Conservation (phyloP, 805 yeast genomes). For the Danielozyma ontarioensis region DNA sequence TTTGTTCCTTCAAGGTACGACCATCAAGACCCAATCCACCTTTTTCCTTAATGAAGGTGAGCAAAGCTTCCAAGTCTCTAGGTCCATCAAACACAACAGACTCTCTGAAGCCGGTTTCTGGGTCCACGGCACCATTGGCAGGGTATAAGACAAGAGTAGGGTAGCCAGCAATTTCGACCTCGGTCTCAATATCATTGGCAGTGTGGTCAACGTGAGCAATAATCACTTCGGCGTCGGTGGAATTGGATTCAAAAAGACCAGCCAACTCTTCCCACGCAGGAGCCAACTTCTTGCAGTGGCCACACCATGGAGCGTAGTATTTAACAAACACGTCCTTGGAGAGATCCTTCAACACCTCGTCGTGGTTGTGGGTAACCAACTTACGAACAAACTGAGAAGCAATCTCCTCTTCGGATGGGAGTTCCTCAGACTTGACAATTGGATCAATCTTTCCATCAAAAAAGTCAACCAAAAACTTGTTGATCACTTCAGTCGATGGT, state of each 20-base stretch:
- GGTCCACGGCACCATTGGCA: slow-evolving; percentile 50
- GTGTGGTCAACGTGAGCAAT: slow-evolving; percentile 90
- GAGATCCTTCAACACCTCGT: slow-evolving; percentile 52
- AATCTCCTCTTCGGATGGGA: slow-evolving; percentile 78
- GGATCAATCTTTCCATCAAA: slow-evolving; percentile 63
- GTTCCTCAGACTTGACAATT: slow-evolving; percentile 75
- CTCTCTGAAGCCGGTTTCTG: slow-evolving; percentile 37
- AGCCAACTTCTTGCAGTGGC: slow-evolving; percentile 89
- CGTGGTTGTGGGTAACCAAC: slow-evolving; percentile 82
- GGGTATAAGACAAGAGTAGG: slow-evolving; percentile 92
- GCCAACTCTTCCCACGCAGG: slow-evolving; percentile 89
- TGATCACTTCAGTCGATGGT: slow-evolving; percentile 44
- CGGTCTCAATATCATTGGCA: slow-evolving; percentile 76
- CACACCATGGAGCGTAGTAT: slow-evolving; percentile 98
- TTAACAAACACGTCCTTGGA: slow-evolving; percentile 74
- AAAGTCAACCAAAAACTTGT: slow-evolving; percentile 59
- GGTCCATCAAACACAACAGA: slow-evolving; percentile 62
- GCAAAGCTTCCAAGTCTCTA: slow-evolving; percentile 69
- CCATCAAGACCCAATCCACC: slow-evolving; percentile 65
- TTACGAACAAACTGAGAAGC: slow-evolving; percentile 53
- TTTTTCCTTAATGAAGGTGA: slow-evolving; percentile 63
- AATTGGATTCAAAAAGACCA: slow-evolving; percentile 51
- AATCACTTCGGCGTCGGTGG: slow-evolving; percentile 47
- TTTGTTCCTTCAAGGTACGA: slow-evolving; percentile 14
- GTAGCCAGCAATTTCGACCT: slow-evolving; percentile 68